Percentiles rank a stretch among this genome's conserved stretches.
phyloP scores from a whole-genome alignment of 2,329 filamentous ascomycete genomes.

The Sordariomycetes sp. region DNA sequence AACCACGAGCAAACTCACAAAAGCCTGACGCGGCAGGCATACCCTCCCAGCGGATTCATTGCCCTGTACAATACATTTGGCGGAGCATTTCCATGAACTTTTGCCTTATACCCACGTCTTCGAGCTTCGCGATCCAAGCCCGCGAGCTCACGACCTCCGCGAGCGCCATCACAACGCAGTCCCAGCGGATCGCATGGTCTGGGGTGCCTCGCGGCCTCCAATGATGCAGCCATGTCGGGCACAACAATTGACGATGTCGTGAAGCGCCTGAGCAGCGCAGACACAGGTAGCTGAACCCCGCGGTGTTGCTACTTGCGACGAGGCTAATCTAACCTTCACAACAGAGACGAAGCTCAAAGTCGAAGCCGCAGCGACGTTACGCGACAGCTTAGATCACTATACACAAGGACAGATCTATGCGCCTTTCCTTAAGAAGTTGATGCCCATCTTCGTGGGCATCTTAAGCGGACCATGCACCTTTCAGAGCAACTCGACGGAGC shows the following conservation, averaged over 20 bases:
- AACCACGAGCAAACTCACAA: too few relatives aligned
- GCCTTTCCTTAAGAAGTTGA: slow-evolving; percentile 74
- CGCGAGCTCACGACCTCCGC: too few relatives aligned
- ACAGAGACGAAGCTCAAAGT: slow-evolving; percentile 74
- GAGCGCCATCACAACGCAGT: slow-evolving; percentile 4
- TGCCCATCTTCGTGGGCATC: slow-evolving; percentile 83
- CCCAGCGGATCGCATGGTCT: slow-evolving; percentile 2
- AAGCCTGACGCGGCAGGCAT: too few relatives aligned
- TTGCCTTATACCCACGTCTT: too few relatives aligned
- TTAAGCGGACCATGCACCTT: slow-evolving; percentile 83
- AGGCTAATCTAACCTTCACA: background rate
- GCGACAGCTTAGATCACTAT: slow-evolving; percentile 87
- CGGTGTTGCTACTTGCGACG: background rate
- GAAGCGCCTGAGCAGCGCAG: slow-evolving; percentile 46
- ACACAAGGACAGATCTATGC: slow-evolving; percentile 68
- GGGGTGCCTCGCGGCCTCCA: slow-evolving; percentile 14
- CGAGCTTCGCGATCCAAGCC: too few relatives aligned
- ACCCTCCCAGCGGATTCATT: too few relatives aligned
- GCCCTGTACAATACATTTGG: too few relatives aligned
- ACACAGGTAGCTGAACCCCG: slow-evolving; percentile 36
- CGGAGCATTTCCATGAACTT: too few relatives aligned
- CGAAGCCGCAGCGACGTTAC: slow-evolving; percentile 74
- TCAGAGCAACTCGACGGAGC: slow-evolving; percentile 80
- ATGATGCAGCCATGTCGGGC: slow-evolving; percentile 50
- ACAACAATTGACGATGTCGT: slow-evolving; percentile 55